Evolutionary conservation across 768 basidiomycete genomes (phyloP), one percentile per base, ranked within the genome.

Genomic region (Ephemerocybe angulata): DNA sequence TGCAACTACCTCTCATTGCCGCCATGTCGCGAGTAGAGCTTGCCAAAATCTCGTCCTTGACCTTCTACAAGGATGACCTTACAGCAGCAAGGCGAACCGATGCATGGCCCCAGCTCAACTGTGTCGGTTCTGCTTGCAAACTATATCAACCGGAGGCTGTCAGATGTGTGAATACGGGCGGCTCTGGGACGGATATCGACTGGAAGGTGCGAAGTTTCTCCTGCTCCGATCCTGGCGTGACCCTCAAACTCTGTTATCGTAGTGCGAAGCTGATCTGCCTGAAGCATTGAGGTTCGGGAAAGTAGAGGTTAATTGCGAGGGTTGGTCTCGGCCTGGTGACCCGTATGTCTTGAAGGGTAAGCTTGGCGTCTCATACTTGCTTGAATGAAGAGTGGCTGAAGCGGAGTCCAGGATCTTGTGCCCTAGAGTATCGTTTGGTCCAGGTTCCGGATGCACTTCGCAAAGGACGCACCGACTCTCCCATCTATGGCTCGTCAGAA

Each of bases 211-310:
- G 79, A 71, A 4, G 42, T 21, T 42, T 53, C 25, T 24, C 22
- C 17, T 12, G 24, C n/a, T 56, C 44, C 35, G 22, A 37, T n/a
- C 3, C 43, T 10, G 24, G 29, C 15, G 24, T 50, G 27, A 57
- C 48, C 37, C 52, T 43, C 33, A 31, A 31, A 42, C 25, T 19
- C 25, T 53, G 21, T n/a, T n/a, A n/a, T n/a, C 54, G 21, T 60
- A 93, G 88, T 97, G 94, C 64, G 87, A 93, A 68, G 87, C 93
- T 31, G 94, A 98, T 65, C 75, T 98, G 5, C 95, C 94, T 8
- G 84, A 86, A 47, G 74, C 84, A 8, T 67, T 96, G 52, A 80
- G 93, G 17, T 88, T 98, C 53, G 95, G 95, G 15, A 80, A 83
- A 58, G 86, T 96, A 0, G 84, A 90, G 60, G 80, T 98, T 1